Evolutionary conservation across 2,329 filamentous ascomycete genomes (phyloP).

Genomic region (Microcyclosporella mali): DNA sequence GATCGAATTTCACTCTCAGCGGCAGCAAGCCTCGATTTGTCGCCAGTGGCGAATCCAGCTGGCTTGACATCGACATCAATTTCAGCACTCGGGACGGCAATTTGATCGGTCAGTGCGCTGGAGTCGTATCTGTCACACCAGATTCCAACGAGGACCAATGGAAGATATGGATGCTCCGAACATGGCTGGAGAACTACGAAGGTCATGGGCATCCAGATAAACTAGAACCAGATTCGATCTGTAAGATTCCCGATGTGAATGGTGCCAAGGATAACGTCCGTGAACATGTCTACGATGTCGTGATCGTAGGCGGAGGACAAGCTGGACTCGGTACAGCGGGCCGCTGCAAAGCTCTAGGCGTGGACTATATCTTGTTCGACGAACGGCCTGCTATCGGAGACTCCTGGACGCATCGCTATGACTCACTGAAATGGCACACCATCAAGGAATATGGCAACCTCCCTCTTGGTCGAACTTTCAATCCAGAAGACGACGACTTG

Average conservation of each 20-base stretch:
- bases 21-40: constrained; percentile 21
- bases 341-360: constrained; percentile 38
- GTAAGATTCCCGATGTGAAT: constrained; percentile 6
- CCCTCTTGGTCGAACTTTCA: constrained; percentile 34
- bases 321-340: constrained; percentile 41
- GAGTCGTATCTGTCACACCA: constrained; percentile 30
- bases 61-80: constrained; percentile 23
- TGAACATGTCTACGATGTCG: constrained; percentile 22
- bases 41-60: constrained; percentile 20
- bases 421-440: constrained; percentile 39
- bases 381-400: constrained; percentile 39
- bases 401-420: constrained; percentile 44
- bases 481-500: constrained; percentile 19
- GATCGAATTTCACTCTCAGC: constrained; percentile 20
- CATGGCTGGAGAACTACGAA: constrained; percentile 34
- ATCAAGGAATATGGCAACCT: constrained; percentile 37
- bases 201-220: constrained; percentile 29
- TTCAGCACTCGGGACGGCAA: constrained; percentile 28
- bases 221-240: constrained; percentile 21
- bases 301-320: constrained; percentile 40
- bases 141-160: constrained; percentile 29
- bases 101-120: constrained; percentile 26
- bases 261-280: constrained; percentile 12
- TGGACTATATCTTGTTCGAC: constrained; percentile 43
- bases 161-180: constrained; percentile 38